A percentile compares a stretch with the other conserved stretches of the same genome.
phyloP scores from a whole-genome alignment of 2,329 filamentous ascomycete species.

The Clonostachys chloroleuca region DNA sequence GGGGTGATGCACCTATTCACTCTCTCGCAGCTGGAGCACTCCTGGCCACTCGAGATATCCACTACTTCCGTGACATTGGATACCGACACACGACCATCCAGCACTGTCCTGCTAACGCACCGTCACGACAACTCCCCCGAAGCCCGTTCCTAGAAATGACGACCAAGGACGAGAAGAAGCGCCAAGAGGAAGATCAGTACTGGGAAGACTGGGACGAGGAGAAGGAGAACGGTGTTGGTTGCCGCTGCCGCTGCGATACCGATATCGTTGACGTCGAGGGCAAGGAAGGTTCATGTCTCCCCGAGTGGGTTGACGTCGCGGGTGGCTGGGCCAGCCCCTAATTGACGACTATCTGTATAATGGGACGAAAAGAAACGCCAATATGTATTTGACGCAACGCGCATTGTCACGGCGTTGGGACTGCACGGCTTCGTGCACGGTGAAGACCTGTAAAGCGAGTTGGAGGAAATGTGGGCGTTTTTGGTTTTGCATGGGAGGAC shows the following conservation, averaged over 20 bases:
- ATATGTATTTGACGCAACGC: background rate
- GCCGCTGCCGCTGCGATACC: constrained; percentile 92
- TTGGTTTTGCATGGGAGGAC: too few relatives aligned
- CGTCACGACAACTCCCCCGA: constrained; percentile 76
- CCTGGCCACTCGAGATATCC: constrained; percentile 76
- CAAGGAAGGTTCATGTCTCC: constrained; percentile 91
- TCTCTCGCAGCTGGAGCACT: constrained; percentile 91
- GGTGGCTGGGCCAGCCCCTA: constrained; percentile 75
- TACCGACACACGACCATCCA: constrained; percentile 99
- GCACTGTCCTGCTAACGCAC: constrained; percentile 95
- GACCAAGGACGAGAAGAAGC: constrained; percentile 75
- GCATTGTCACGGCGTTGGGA: too few relatives aligned
- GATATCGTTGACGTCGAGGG: constrained; percentile 97
- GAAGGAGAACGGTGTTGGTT: constrained; percentile 95
- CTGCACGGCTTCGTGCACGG: too few relatives aligned
- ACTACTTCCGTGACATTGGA: constrained; percentile 98
- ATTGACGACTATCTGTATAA: constrained; percentile 3
- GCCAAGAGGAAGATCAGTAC: constrained; percentile 90
- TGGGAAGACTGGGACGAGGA: constrained; percentile 85
- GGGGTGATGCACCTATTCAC: constrained; percentile 98
- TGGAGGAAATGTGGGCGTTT: too few relatives aligned
- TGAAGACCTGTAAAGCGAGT: too few relatives aligned
- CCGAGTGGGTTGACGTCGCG: constrained; percentile 96
- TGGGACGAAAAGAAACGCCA: background rate
- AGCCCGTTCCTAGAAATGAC: constrained; percentile 79